These are phyloP conservation scores for Cantharellus cinnabarinus DNA, from an alignment of 768 basidiomycete genomes.

Conservation along the genomic window DNA sequence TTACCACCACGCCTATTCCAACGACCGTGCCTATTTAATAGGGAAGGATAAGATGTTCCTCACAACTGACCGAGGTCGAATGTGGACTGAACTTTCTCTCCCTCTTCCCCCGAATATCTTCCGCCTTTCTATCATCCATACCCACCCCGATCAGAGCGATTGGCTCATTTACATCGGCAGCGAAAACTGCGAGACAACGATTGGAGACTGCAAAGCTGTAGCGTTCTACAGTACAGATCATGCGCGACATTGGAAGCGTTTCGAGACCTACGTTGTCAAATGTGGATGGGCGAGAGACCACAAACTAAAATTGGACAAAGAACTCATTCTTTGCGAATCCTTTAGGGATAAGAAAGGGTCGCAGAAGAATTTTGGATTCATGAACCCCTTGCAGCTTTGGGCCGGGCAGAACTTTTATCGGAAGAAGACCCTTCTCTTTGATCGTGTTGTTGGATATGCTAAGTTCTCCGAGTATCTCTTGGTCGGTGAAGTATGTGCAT, in stretches of 20 bases:
- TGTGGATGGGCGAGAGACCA: slow-evolving; percentile 84
- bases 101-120: slow-evolving; percentile 67
- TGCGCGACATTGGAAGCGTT: slow-evolving; percentile 49
- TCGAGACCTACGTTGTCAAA: slow-evolving; percentile 75
- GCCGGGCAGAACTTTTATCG: slow-evolving; percentile 54
- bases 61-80: slow-evolving; percentile 63
- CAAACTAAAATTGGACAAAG: slow-evolving; percentile 57
- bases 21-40: slow-evolving; percentile 79
- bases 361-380: slow-evolving; percentile 35
- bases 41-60: slow-evolving; percentile 50
- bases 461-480: slow-evolving; percentile 94
- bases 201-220: slow-evolving; percentile 44
- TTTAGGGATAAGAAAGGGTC: slow-evolving; percentile 64
- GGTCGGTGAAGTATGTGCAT: slow-evolving; percentile 61
- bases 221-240: slow-evolving; percentile 59
- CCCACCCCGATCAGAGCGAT: slow-evolving; percentile 65
- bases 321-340: slow-evolving; percentile 83
- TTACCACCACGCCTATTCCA: slow-evolving; percentile 62
- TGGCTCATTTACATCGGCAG: slow-evolving; percentile 80
- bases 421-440: slow-evolving; percentile 58
- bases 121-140: slow-evolving; percentile 53
- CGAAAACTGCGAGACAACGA: slow-evolving; percentile 32
- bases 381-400: slow-evolving; percentile 59
- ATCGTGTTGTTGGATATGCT: slow-evolving; percentile 80
- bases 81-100: slow-evolving; percentile 38